These are phyloP conservation scores for Chaetoscypha palmicola DNA, from an alignment of 2,329 filamentous ascomycete genomes.

Conservation along the genomic window DNA sequence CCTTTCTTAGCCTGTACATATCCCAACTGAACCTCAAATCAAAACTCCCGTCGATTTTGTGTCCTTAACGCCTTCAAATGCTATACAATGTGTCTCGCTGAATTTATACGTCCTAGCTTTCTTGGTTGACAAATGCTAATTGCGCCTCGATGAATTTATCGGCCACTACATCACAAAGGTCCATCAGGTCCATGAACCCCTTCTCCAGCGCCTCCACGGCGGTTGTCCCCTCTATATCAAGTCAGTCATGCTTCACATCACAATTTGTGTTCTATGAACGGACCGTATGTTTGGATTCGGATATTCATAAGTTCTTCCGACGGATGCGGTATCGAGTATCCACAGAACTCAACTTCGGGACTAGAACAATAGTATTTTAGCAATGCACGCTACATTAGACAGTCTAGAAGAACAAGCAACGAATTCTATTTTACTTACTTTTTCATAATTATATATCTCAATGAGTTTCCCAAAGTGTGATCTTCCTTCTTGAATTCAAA, in stretches of 20 bases:
- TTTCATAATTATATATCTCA: conserved; percentile 97
- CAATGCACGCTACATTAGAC: too few species aligned
- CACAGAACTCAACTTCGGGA: conserved; percentile 94
- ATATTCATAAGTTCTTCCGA: conserved; percentile 96
- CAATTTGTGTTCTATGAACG: conserved; percentile 28
- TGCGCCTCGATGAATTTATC: conserved; percentile 64
- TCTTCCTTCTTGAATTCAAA: conserved; percentile 94
- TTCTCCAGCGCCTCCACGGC: conserved; percentile 85
- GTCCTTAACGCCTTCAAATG: conserved; percentile 27
- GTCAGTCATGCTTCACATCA: conserved; percentile 12
- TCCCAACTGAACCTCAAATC: conserved; percentile 22
- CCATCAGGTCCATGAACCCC: conserved; percentile 79
- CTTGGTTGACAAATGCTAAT: neutral
- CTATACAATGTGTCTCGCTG: conserved; percentile 8
- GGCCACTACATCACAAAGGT: conserved; percentile 87
- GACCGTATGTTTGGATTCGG: conserved; percentile 94
- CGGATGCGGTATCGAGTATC: conserved; percentile 94
- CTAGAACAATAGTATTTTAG: conserved; percentile 38
- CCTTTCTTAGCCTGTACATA: conserved; percentile 30
- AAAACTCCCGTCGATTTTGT: conserved; percentile 20
- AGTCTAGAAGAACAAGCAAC: too few species aligned
- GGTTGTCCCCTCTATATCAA: conserved; percentile 59
- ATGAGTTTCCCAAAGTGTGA: conserved; percentile 88
- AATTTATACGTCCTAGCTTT: neutral
- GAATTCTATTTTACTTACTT: conserved; percentile 79